Evolutionary conservation across 805 yeast genomes (phyloP), one percentile per base, ranked within the genome.

Genomic region (Metschnikowia peoriensis): DNA sequence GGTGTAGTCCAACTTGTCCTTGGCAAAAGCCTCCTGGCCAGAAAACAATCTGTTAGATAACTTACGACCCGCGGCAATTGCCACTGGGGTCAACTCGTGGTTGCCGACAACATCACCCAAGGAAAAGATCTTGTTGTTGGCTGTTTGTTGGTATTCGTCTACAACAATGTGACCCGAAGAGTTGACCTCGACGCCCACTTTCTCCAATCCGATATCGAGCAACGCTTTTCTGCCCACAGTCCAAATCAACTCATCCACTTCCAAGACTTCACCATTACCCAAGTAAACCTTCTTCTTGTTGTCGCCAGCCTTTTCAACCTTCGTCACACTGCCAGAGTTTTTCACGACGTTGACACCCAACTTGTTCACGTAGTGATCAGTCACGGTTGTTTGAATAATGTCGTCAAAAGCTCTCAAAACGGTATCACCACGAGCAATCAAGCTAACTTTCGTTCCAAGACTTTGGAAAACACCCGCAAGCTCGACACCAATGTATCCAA

Each of bases 401-500:
- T 83, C 83, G 68, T 94, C 99, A 66, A 94, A 94, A 53, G 85
- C 81, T 68, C 98, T 84, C 69, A 94, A 78, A 29, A 94, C 92
- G 1, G 92, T 86, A 53, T 92, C 93, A 59, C 96, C 96, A 76
- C 99, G 85, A 57, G 93, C 88, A 55, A 93, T 81, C 69, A 94
- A 69, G 68, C 89, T 93, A 44, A 96, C 86, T 60, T 93, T 90
- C 14, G 93, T 68, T 15, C 96, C 96, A 56, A 94, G 78, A 27
- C 90, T 90, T 59, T 88, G 80, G 83, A 94, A 93, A 43, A 94
- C 91, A 57, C 99, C 99, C 7, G 97, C 88, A 47, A 94, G 80
- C 75, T 94, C 99, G 45, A 91, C 87, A 52, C 97, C 98, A 67
- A 94, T 94, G 74, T 94, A 94, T 42, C 99, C 99, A 38, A 97